phyloP scores from a whole-genome alignment of 2,329 filamentous ascomycete species.

The Verticillium klebahnii region DNA sequence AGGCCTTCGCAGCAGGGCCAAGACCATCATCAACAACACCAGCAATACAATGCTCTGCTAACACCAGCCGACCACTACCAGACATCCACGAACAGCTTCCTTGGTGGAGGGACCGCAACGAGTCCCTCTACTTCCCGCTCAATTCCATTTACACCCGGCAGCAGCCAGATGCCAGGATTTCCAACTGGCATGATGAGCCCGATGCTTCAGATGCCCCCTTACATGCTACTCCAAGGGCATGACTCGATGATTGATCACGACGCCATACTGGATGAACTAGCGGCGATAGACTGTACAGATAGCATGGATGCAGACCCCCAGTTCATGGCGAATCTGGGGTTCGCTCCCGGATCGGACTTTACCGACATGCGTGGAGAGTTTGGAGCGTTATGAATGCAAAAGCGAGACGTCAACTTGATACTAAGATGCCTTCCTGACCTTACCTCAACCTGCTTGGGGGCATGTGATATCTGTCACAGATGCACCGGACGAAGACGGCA shows the following conservation, averaged over 20 bases:
- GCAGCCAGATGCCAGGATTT: not conserved
- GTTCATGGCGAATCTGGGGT: conserved; percentile 64
- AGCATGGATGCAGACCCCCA: conserved; percentile 51
- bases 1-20: not conserved
- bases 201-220: conserved; percentile 1
- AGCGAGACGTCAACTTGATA: not conserved
- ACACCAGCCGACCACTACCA: conserved; percentile 1
- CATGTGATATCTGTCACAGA: not conserved
- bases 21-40: not conserved
- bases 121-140: conserved; percentile 12
- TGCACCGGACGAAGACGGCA: not conserved
- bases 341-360: conserved; percentile 57
- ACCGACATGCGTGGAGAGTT: conserved; percentile 44
- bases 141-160: conserved; percentile 12
- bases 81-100: not conserved
- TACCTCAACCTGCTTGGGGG: not conserved
- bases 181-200: conserved; percentile 1
- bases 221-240: not conserved
- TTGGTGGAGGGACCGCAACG: conserved; percentile 1
- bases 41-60: not conserved
- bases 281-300: conserved; percentile 44
- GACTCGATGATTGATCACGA: conserved; percentile 37
- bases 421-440: no score
- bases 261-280: conserved; percentile 46
- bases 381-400: conserved; percentile 18